A percentile compares a stretch with the other conserved stretches of the same genome.
Evolutionary conservation across 495 filamentous ascomycete species (phyloP).

Genomic region (Staphylotrichum tortipilum): DNA sequence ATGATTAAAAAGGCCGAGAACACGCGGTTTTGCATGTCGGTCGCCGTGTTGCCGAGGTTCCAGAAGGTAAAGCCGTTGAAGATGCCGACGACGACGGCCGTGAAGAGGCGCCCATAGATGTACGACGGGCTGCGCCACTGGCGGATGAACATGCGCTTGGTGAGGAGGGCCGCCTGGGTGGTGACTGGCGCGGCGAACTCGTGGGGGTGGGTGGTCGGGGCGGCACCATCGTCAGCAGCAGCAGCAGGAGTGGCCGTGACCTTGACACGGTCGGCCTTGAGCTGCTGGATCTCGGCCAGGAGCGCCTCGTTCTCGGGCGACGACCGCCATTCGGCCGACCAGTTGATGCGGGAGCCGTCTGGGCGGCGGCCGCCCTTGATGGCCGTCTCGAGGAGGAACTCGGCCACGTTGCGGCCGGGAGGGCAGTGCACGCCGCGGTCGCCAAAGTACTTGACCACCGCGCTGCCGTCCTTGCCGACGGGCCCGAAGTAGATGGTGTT

Average conservation of each 20-base stretch:
- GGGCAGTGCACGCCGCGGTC: constrained; percentile 60
- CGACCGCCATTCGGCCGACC: constrained; percentile 69
- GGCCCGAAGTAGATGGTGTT: constrained; percentile 65
- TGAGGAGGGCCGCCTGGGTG: constrained; percentile 40
- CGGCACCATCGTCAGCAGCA: neutral
- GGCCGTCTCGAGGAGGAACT: constrained; percentile 78
- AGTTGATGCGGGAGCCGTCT: constrained; percentile 70
- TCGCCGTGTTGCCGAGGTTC: constrained; percentile 55
- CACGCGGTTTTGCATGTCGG: constrained; percentile 72
- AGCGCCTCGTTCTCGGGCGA: constrained; percentile 58
- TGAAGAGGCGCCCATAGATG: constrained; percentile 57
- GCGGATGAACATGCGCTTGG: constrained; percentile 61
- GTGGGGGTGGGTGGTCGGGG: neutral
- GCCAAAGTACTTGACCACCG: constrained; percentile 39
- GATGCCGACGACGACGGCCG: constrained; percentile 45
- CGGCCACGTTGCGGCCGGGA: constrained; percentile 67
- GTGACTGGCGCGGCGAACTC: constrained; percentile 31
- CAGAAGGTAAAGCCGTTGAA: constrained; percentile 91
- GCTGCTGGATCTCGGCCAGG: constrained; percentile 59
- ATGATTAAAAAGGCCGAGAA: constrained; percentile 71
- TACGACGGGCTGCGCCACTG: constrained; percentile 75
- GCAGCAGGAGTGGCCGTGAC: constrained; percentile 6
- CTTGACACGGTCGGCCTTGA: constrained; percentile 35
- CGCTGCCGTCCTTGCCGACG: constrained; percentile 41
- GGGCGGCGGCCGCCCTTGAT: constrained; percentile 55